Evolutionary conservation across 768 basidiomycete species (phyloP).

Genomic region (Xanthoconium stramineum): DNA sequence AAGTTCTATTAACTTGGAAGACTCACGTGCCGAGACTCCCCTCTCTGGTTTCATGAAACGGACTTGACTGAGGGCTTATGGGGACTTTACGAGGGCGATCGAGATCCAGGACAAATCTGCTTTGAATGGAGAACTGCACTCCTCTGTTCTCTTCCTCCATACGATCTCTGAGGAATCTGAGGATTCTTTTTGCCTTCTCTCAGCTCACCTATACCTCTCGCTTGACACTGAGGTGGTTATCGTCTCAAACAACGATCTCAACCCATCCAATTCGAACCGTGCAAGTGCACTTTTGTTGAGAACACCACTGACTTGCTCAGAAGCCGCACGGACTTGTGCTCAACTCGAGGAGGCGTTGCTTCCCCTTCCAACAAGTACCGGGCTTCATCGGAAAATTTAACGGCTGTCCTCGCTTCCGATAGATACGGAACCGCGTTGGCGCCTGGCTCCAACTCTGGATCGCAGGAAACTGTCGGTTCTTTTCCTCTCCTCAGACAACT

Average conservation of each 20-base stretch:
- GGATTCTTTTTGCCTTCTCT: not conserved
- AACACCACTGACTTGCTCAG: not conserved
- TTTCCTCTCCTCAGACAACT: no score
- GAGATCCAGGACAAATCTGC: no score
- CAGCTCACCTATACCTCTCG: not conserved
- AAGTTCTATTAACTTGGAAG: no score
- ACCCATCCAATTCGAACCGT: slow-evolving; percentile 5
- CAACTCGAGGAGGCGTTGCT: slow-evolving; percentile 9
- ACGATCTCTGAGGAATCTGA: not conserved
- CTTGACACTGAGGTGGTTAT: slow-evolving; percentile 5
- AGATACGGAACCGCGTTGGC: slow-evolving; percentile 5
- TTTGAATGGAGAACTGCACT: not conserved
- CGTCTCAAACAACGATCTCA: slow-evolving; percentile 15
- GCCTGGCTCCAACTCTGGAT: slow-evolving; percentile 3
- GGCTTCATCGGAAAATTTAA: slow-evolving; percentile 2
- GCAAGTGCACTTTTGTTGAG: slow-evolving; percentile 8
- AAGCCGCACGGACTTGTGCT: not conserved
- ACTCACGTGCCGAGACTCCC: no score
- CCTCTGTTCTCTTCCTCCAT: not conserved
- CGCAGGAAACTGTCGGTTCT: not conserved
- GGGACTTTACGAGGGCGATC: no score
- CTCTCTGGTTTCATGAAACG: no score
- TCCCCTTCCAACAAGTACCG: not conserved
- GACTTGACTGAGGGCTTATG: no score
- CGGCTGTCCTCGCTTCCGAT: slow-evolving; percentile 2